These are phyloP conservation scores for Metschnikowia matae DNA, from an alignment of 805 yeast species.

Conservation along the genomic window DNA sequence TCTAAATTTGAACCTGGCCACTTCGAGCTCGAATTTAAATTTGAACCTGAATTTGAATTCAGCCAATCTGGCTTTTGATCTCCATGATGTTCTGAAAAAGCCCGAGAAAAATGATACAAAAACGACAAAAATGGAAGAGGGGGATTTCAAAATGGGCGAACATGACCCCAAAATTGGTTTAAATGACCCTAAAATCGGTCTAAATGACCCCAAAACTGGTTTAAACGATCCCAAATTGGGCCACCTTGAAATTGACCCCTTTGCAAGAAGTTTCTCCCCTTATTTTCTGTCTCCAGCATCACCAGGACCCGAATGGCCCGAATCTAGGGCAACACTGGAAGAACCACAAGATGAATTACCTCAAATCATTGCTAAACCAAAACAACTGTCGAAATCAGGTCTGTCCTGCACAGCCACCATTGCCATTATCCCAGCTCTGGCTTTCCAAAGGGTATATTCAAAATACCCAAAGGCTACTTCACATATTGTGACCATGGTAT, in stretches of 20 bases:
- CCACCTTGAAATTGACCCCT: background rate
- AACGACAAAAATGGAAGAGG: too few relatives aligned
- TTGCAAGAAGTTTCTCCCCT: background rate
- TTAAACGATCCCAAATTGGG: background rate
- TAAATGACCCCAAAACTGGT: background rate
- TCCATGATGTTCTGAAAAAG: too few relatives aligned
- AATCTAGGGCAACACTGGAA: background rate
- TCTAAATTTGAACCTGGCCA: too few relatives aligned
- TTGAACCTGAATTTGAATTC: too few relatives aligned
- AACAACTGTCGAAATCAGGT: slow-evolving; percentile 14
- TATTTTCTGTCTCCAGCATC: background rate
- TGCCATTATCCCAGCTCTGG: slow-evolving; percentile 84
- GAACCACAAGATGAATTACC: slow-evolving; percentile 18
- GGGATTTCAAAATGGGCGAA: background rate
- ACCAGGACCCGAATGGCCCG: background rate
- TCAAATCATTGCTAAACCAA: slow-evolving; percentile 68
- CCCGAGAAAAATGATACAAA: too few relatives aligned
- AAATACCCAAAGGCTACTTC: slow-evolving; percentile 88
- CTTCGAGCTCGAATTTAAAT: too few relatives aligned
- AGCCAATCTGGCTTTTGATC: too few relatives aligned
- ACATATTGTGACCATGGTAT: slow-evolving; percentile 88
- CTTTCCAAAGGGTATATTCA: slow-evolving; percentile 66
- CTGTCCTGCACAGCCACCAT: slow-evolving; percentile 57
- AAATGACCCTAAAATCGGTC: too few relatives aligned
- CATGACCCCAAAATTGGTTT: background rate